Evolutionary conservation across 306 rosid genomes (phyloP).

Genomic region (Pterocarpus macrocarpus): DNA sequence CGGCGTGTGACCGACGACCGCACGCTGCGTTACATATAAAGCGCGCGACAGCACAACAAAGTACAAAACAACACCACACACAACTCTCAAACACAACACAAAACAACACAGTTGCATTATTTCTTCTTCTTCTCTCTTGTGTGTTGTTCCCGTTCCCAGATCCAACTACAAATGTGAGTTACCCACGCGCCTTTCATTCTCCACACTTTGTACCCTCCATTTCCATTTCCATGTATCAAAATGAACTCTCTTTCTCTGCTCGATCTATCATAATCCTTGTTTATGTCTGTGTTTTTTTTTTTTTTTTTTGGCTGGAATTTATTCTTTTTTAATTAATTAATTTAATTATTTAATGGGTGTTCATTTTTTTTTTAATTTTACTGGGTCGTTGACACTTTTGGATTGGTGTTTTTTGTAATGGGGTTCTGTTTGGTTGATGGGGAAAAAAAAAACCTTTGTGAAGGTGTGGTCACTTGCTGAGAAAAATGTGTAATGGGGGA

Average conservation of each 20-base stretch:
- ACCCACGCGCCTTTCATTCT: not conserved
- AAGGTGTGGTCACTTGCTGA: conserved; percentile 9
- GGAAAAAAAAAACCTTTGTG: not conserved
- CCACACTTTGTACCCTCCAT: not conserved
- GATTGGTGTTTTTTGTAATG: conserved; percentile 15
- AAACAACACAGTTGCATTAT: conserved; percentile 34
- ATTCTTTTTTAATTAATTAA: not conserved
- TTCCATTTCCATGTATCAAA: conserved; percentile 26
- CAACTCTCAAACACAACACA: conserved; percentile 7
- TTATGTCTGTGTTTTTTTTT: not conserved
- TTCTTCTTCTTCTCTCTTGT: conserved; percentile 11
- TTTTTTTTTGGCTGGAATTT: not conserved
- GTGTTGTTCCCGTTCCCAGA: conserved; percentile 40
- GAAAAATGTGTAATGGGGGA: conserved; percentile 18
- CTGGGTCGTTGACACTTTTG: conserved; percentile 17
- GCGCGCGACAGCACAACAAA: conserved; percentile 46
- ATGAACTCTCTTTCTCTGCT: conserved; percentile 12
- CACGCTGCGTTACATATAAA: conserved; percentile 44
- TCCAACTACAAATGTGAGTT: conserved; percentile 64
- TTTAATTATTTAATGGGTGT: conserved; percentile 1
- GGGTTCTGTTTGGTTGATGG: conserved; percentile 46
- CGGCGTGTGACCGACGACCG: conserved; percentile 75
- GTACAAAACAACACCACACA: conserved; percentile 37
- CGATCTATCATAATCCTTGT: conserved; percentile 17
- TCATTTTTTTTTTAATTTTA: conserved; percentile 18